phyloP scores from a whole-genome alignment of 495 filamentous ascomycete species.

The Talaromyces stipitatus region DNA sequence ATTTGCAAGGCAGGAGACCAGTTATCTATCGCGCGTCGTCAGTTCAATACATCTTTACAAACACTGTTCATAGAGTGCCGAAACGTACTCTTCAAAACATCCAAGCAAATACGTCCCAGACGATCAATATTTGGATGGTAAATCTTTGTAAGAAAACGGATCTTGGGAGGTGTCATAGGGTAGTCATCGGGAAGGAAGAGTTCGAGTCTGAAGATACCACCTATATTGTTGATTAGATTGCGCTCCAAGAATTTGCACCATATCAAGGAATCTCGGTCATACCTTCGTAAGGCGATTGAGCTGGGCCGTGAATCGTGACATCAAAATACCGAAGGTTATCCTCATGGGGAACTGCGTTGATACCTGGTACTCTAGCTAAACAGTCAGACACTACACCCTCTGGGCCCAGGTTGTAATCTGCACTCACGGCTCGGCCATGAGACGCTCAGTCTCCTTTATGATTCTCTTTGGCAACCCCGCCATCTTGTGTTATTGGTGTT shows the following conservation, averaged over 20 bases:
- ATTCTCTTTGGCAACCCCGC: slow-evolving; percentile 90
- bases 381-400: slow-evolving; percentile 2
- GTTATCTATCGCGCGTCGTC: slow-evolving; percentile 58
- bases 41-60: neutral
- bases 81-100: slow-evolving; percentile 90
- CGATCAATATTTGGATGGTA: slow-evolving; percentile 99
- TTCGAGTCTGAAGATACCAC: slow-evolving; percentile 94
- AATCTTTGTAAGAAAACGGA: slow-evolving; percentile 97
- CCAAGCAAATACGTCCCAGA: slow-evolving; percentile 91
- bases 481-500: slow-evolving; percentile 3
- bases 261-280: slow-evolving; percentile 8
- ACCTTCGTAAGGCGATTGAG: slow-evolving; percentile 92
- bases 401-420: slow-evolving; percentile 5
- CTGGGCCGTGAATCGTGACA: slow-evolving; percentile 91
- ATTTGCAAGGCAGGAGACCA: slow-evolving; percentile 99
- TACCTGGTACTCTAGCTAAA: slow-evolving; percentile 73
- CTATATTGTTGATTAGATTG: slow-evolving; percentile 36
- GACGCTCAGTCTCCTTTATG: slow-evolving; percentile 94
- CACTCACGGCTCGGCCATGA: slow-evolving; percentile 91
- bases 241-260: neutral
- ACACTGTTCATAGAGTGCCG: neutral
- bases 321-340: slow-evolving; percentile 98
- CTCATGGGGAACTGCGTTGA: slow-evolving; percentile 95
- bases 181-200: slow-evolving; percentile 99
- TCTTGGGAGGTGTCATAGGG: slow-evolving; percentile 97